Conservation (phyloP, 352 stramenopile genomes). For the Phytophthora capsici region DNA sequence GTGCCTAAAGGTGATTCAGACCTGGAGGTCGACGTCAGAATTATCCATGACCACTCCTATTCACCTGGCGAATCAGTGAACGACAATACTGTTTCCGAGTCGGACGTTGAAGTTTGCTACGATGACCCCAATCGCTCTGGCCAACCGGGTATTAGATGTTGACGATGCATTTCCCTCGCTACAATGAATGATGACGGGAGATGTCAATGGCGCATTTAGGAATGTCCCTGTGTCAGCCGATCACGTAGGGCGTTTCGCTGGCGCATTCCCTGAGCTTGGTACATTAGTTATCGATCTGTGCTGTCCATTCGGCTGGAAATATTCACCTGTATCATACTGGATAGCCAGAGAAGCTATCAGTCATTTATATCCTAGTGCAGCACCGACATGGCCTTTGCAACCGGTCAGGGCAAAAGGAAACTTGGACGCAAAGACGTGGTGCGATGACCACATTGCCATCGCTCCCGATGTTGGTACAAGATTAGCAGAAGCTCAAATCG, state of each 20-base stretch:
- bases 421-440: neutral
- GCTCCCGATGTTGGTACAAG: neutral
- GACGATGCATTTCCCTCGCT: too few species aligned
- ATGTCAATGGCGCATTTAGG: neutral
- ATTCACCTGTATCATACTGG: neutral
- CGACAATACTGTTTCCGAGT: too few species aligned
- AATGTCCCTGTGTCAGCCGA: neutral
- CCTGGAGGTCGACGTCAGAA: too few species aligned
- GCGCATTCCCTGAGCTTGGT: neutral
- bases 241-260: neutral
- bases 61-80: too few species aligned
- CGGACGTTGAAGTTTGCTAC: too few species aligned
- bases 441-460: neutral
- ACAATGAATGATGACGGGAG: neutral
- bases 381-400: neutral
- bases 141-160: too few species aligned
- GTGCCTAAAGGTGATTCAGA: too few species aligned
- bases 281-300: neutral
- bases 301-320: neutral
- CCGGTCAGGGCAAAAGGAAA: too few species aligned
- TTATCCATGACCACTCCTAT: too few species aligned
- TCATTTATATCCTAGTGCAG: neutral
- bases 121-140: too few species aligned
- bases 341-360: neutral
- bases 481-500: neutral